These are phyloP conservation scores for Arxiozyma heterogenica DNA, from an alignment of 1,139 yeast species.

Conservation along the genomic window DNA sequence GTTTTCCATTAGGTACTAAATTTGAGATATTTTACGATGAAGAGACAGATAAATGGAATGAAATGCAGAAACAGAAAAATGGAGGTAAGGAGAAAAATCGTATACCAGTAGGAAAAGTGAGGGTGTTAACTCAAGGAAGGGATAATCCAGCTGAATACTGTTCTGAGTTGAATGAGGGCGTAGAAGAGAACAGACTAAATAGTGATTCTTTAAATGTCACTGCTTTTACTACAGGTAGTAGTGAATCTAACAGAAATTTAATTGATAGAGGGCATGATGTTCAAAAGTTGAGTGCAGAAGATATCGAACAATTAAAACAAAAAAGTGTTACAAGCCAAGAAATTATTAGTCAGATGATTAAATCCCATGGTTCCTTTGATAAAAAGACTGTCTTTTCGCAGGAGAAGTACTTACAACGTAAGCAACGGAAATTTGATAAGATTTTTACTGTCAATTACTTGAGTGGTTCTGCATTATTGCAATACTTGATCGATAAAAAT, in stretches of 20 bases:
- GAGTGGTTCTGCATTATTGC: slow-evolving; percentile 66
- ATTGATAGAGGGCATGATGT: slow-evolving; percentile 65
- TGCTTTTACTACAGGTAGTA: slow-evolving; percentile 33
- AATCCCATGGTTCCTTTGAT: slow-evolving; percentile 77
- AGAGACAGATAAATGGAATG: slow-evolving; percentile 12
- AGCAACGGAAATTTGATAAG: slow-evolving; percentile 82
- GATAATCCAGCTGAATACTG: background rate
- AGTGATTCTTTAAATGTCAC: slow-evolving; percentile 12
- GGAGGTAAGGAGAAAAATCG: slow-evolving; percentile 11
- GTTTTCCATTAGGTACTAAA: slow-evolving; percentile 78
- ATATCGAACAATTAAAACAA: slow-evolving; percentile 71
- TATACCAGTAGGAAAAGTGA: slow-evolving; percentile 25
- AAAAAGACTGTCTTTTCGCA: slow-evolving; percentile 85
- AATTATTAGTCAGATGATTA: slow-evolving; percentile 72
- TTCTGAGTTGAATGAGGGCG: background rate
- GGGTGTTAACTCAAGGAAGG: slow-evolving; percentile 8
- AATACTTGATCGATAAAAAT: slow-evolving; percentile 60
- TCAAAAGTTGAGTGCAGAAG: slow-evolving; percentile 64
- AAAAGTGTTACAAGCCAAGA: slow-evolving; percentile 67
- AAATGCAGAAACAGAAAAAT: slow-evolving; percentile 22
- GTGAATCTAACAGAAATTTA: slow-evolving; percentile 62
- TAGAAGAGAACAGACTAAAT: slow-evolving; percentile 5
- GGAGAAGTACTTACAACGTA: slow-evolving; percentile 82
- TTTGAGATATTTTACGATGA: slow-evolving; percentile 67
- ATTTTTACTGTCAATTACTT: slow-evolving; percentile 75